Conservation (phyloP, 208 protist genomes). For the Leishmania braziliensis region DNA sequence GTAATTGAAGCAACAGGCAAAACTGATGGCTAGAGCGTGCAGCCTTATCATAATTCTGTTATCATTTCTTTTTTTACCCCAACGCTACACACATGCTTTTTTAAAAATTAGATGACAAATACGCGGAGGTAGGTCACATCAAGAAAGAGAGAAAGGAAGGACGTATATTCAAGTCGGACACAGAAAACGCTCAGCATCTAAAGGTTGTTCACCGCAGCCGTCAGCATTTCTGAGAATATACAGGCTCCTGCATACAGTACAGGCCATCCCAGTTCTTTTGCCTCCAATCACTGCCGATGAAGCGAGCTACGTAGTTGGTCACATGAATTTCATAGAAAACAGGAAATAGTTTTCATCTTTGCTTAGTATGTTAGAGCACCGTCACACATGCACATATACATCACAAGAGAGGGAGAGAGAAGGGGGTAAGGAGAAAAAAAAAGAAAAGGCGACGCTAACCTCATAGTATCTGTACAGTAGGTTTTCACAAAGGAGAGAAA, state of each 20-base stretch:
- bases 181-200: not conserved
- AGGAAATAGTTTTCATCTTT: not conserved
- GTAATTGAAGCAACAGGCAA: not conserved
- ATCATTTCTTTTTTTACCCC: not conserved
- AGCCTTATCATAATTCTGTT: not conserved
- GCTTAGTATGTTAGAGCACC: not conserved
- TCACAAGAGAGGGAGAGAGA: slow-evolving; percentile 7
- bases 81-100: not conserved
- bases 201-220: not conserved
- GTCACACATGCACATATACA: not conserved
- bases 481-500: not conserved
- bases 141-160: not conserved
- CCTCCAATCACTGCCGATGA: not conserved
- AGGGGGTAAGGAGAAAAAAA: slow-evolving; percentile 6
- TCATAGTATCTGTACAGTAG: not conserved
- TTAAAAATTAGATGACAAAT: not conserved
- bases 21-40: not conserved
- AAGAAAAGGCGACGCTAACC: slow-evolving; percentile 1
- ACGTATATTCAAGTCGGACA: not conserved
- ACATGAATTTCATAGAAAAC: not conserved
- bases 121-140: not conserved
- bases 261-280: not conserved
- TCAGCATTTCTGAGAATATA: not conserved
- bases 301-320: too few species aligned
- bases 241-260: not conserved